Conservation (phyloP, 2,329 filamentous ascomycete species). For the Ceratocystis huliohia region DNA sequence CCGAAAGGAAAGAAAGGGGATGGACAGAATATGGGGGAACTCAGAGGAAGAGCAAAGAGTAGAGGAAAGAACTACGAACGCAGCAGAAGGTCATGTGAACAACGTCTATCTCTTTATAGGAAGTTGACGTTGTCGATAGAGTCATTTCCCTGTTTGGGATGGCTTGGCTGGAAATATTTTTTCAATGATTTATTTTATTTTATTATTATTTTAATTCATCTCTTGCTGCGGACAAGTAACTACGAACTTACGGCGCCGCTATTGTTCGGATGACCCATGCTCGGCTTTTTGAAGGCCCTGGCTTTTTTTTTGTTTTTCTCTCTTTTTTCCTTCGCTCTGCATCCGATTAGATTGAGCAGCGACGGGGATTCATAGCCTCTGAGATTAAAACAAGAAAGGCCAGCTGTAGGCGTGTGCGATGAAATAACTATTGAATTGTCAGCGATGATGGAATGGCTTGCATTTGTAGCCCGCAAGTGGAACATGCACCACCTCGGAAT, state of each 20-base stretch:
- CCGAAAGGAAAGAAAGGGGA: background rate
- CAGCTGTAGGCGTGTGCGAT: too few relatives aligned
- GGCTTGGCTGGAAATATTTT: background rate
- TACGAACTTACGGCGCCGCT: background rate
- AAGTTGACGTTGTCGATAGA: background rate
- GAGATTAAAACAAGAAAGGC: background rate
- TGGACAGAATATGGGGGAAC: background rate
- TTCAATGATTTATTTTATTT: background rate
- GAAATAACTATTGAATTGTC: background rate
- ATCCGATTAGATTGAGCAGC: background rate
- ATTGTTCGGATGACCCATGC: conserved; percentile 10
- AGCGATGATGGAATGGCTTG: background rate
- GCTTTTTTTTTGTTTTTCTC: background rate
- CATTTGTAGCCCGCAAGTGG: background rate
- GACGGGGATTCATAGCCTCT: background rate
- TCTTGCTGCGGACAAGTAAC: background rate
- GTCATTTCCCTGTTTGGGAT: background rate
- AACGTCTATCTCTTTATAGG: conserved; percentile 4
- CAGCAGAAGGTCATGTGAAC: background rate
- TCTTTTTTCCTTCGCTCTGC: background rate
- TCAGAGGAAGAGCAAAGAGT: background rate
- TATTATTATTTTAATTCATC: background rate
- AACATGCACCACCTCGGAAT: background rate
- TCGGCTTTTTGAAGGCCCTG: conserved; percentile 5
- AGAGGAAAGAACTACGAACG: background rate